These are phyloP conservation scores for Tricladium varicosporioides DNA, from an alignment of 2,329 filamentous ascomycete genomes.

Conservation along the genomic window DNA sequence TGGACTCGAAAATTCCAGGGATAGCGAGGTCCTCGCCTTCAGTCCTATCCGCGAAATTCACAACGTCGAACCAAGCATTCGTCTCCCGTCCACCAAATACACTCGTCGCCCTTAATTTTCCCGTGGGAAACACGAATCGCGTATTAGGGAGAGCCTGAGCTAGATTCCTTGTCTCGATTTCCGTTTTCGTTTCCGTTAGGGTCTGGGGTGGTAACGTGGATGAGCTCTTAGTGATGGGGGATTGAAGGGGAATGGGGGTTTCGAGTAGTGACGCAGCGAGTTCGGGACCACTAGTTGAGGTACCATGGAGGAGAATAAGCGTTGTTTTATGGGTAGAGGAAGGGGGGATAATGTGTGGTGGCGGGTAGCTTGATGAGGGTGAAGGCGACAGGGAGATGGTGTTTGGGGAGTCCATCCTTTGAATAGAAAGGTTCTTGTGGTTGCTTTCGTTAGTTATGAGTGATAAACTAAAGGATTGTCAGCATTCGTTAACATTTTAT, in stretches of 20 bases:
- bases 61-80: conserved; percentile 32
- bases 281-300: conserved; percentile 35
- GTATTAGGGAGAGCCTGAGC: conserved; percentile 7
- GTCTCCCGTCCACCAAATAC: conserved; percentile 21
- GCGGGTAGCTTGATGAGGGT: too few relatives aligned
- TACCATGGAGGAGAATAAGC: conserved; percentile 42
- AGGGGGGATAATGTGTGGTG: conserved; percentile 22
- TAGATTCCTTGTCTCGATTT: neutral
- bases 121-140: conserved; percentile 27
- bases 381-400: too few relatives aligned
- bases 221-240: conserved; percentile 30
- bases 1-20: conserved; percentile 15
- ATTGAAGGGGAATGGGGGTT: conserved; percentile 18
- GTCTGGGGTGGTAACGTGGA: conserved; percentile 27
- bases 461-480: too few relatives aligned
- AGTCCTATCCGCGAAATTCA: conserved; percentile 25
- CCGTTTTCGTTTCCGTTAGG: conserved; percentile 28
- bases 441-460: too few relatives aligned
- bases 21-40: conserved; percentile 13
- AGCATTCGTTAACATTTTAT: too few relatives aligned
- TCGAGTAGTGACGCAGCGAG: conserved; percentile 37
- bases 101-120: conserved; percentile 13
- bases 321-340: conserved; percentile 32
- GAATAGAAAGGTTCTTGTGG: too few relatives aligned
- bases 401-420: too few relatives aligned